Evolutionary conservation across 108 stramenopile genomes (phyloP), one percentile per base, ranked within the genome.

Genomic region (Cyclostephanos tholiformis): DNA sequence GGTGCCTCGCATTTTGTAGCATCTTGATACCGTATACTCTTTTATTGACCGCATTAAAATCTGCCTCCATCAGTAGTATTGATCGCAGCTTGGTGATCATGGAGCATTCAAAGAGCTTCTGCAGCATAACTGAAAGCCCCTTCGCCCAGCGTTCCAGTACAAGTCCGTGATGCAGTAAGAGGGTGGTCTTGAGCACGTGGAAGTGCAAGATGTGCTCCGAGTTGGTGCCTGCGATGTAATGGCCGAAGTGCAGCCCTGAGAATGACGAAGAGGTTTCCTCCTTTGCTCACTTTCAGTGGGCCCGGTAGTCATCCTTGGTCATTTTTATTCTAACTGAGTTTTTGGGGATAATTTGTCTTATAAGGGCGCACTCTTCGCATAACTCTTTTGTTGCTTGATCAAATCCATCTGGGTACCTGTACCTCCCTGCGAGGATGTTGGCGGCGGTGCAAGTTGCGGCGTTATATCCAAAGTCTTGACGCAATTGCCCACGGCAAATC

Each of bases 31-130:
- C 73, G 23, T 64, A 74, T 26, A 74, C 41, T 6, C 38, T 29
- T 22, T 74, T 74, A 38, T 74, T 74, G 35, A 46, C 39, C 3
- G 17, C 19, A 36, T 53, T 71, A 46, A 71, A 38, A 36, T 71
- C 69, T 57, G 58, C 69, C 16, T 71, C 69, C 38, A 71, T 26
- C 13, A 71, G 41, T 12, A 71, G 38, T 1, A 71, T 71, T 3
- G 55, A 32, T 6, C 69, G 35, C 32, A 71, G 35, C 26, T 71
- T 71, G 14, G 6, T 29, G 13, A 58, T 30, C 16, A 65, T 6
- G 16, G 64, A 29, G 50, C 46, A 65, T 17, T 13, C 57, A 11
- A 17, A 29, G 6, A 29, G 4, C 13, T 58, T 58, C 29, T 58
- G 27, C 27, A 58, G 27, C 57, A 58, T 58, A 11, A 26, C 25